Evolutionary conservation across 2,329 filamentous ascomycete genomes (phyloP), one percentile per base, ranked within the genome.

Genomic region (Immersiporthe knoxdaviesiana): DNA sequence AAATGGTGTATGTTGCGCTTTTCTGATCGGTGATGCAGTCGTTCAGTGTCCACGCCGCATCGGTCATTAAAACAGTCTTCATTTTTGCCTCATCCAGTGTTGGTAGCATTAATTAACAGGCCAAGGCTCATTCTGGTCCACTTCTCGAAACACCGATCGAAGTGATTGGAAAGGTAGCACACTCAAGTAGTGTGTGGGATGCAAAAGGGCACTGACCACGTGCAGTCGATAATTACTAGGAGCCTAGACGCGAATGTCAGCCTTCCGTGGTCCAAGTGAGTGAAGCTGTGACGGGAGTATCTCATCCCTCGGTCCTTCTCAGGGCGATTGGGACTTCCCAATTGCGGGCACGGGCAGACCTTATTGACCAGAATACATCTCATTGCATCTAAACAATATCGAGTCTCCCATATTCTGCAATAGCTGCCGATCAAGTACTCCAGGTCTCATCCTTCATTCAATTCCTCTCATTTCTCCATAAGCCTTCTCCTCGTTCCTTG

Each of bases 401-500:
- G n/a, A n/a, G n/a, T n/a, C n/a, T n/a, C n/a, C n/a, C n/a, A n/a
- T n/a, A n/a, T n/a, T n/a, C n/a, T n/a, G n/a, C n/a, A n/a, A n/a
- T n/a, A n/a, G n/a, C n/a, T n/a, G n/a, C n/a, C n/a, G n/a, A n/a
- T n/a, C n/a, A n/a, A n/a, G n/a, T n/a, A n/a, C n/a, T n/a, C n/a
- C n/a, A n/a, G n/a, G n/a, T n/a, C n/a, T n/a, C n/a, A n/a, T n/a
- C n/a, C n/a, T n/a, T n/a, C n/a, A n/a, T n/a, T n/a, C n/a, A n/a
- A n/a, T n/a, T n/a, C n/a, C n/a, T n/a, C n/a, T 61, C 14, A 41
- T 37, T 16, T 47, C 39, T 41, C n/a, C 27, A 37, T 47, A 60
- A 35, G 39, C 54, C 50, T 61, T 66, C 27, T 66, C 65, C 24
- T 61, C 65, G 30, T 66, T 27, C 24, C 37, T 37, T 3, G 11